A percentile compares a stretch with the other conserved stretches of the same genome.
These are phyloP conservation scores for Casuarina glauca DNA, from an alignment of 306 rosid genomes.

Conservation along the genomic window DNA sequence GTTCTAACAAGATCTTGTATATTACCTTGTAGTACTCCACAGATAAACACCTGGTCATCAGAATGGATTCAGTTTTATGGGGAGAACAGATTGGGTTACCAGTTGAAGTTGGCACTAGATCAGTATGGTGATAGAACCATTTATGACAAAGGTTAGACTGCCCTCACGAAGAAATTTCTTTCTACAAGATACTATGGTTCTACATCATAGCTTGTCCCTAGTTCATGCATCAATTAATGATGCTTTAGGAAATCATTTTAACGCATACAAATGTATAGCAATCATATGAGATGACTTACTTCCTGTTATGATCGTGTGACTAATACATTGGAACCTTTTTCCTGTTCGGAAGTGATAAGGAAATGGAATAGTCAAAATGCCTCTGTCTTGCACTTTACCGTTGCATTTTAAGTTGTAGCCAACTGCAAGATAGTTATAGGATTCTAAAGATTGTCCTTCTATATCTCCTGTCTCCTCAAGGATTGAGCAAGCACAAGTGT, in stretches of 20 bases:
- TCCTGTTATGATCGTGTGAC: background rate
- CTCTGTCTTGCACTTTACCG: background rate
- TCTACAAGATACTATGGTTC: background rate
- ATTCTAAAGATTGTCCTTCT: background rate
- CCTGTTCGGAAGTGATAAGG: background rate
- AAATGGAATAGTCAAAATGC: background rate
- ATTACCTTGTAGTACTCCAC: constrained; percentile 70
- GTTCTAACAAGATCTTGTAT: constrained; percentile 14
- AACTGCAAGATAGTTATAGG: background rate
- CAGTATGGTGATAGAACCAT: constrained; percentile 64
- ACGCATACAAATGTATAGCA: background rate
- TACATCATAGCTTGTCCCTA: background rate
- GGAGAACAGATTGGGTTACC: constrained; percentile 82
- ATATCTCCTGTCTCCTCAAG: background rate
- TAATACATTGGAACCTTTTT: background rate
- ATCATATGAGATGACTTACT: background rate
- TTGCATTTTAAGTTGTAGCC: background rate
- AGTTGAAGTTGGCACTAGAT: constrained; percentile 66
- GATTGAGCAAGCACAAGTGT: background rate
- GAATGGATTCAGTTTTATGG: constrained; percentile 93
- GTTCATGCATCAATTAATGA: background rate
- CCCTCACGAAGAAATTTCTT: constrained; percentile 16
- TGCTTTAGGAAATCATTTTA: background rate
- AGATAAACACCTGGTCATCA: constrained; percentile 84
- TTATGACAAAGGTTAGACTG: constrained; percentile 69